Base-by-base conservation (phyloP, 148 eudicot species). In the Chenopodium quinoa region DNA sequence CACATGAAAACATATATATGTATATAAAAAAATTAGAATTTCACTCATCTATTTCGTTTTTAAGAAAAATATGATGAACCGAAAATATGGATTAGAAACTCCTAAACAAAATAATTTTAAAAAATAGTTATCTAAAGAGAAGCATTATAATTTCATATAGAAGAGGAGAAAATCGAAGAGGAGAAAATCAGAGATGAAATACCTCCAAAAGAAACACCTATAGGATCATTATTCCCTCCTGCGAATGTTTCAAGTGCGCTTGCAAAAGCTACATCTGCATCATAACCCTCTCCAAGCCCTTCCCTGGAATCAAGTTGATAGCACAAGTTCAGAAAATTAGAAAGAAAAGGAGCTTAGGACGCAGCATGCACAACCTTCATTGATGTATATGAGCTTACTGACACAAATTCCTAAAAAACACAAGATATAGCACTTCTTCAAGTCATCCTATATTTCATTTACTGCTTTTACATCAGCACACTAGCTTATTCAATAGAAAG, bases 251-350 rank as follows among this genome's bases (percentile, higher is more conserved):
- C 97, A 73, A 95, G 90, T 66, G 95, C 87, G 67, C 89, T 90
- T 84, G 96, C 91, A 86, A 93, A 95, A 70, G 91, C 91, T 83
- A 95, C 81, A 79, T 93, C 94, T 75, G 88, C 91, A 60, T 93
- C 97, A 86, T 91, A 92, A 75, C 92, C 94, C 83, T 93, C 98
- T 89, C 96, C 97, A 84, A 95, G 98, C 65, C 97, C 94, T 86
- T 93, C 98, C 81, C 98, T 95, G 92, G 79, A 84, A 69, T 83
- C 65, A 73, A 56, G 78, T 72, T 37, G 62, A 63, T 56, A 52
- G 80, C 80, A 83, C 22, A 78, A 65, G 7, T 78, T 23, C 32
- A 79, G 48, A 70, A 52, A 69, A 80, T 44, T n/a, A 66, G 32
- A 74, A 32, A 13, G 25, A 34, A 37, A 52, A 69, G 48, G 56